Evolutionary conservation across 1,284 basidiomycete species (phyloP), one percentile per base, ranked within the genome.

Genomic region (Cutaneotrichosporon cyanovorans): DNA sequence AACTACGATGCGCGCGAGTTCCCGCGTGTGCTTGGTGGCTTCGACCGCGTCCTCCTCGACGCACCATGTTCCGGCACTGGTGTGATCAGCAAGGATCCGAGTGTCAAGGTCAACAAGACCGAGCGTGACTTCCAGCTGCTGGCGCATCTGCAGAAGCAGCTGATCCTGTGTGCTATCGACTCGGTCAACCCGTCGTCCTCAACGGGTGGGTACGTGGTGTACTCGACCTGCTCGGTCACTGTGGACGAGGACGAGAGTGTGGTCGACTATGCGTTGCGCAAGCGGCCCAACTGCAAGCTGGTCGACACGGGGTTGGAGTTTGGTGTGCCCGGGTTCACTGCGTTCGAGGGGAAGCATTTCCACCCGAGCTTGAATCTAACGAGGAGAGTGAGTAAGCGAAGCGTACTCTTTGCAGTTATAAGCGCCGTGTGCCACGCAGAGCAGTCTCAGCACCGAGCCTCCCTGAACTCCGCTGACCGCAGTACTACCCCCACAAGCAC

Each of bases 21-120:
- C 74, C 95, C 95, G n/a, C 96, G 93, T 70, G 92, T 99, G 37
- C 91, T 99, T 74, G 95, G 93, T 19, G 95, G 95, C 1, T 99
- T 99, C 60, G 93, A 99, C 67, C 79, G 95, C 18, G 91, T 98
- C 30, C 74, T 99, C 51, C 76, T 99, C 47, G 95, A 99, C 71
- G 93, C 95, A 35, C 95, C 95, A 22, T 99, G 95, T 71, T 91
- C 87, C 60, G 95, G 95, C 16, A 98, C 95, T 1, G 95, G 95
- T 55, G 93, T 99, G 48, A 96, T 99, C 61, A 87, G 85, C 74
- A 99, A 99, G 73, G 95, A 99, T 69, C 80, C 86, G 22, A 89
- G 87, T 65, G 95, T 99, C 56, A 99, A 99, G 75, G 79, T 90
- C 58, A 99, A 97, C 53, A 96, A 97, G 91, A 85, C 87, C 39